Base-by-base conservation (phyloP, 805 yeast species). In the Schizosaccharomyces cryophilus region DNA sequence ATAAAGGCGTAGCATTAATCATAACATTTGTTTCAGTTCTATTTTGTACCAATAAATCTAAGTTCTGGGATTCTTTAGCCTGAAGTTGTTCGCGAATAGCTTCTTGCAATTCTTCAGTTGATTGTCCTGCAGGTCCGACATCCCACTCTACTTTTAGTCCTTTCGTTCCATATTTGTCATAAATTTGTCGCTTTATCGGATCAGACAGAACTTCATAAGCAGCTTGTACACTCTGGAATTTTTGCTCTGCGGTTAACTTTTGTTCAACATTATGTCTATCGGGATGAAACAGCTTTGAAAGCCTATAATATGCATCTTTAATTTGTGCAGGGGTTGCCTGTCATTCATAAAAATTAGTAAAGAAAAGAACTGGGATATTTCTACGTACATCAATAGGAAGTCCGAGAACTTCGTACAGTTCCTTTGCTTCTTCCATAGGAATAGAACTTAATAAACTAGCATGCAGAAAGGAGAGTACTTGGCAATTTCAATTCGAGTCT, bases 171-270 rank as follows among this genome's bases (percentile, higher is more conserved):
- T 38, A 59, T 13, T 59, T 38, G n/a, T 59, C 54, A 26, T 59
- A 59, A 1, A 59, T 45, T n/a, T 21, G 29, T 1, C 54, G 54
- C 17, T 40, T 59, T 21, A 17, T 9, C 9, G 61, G 61, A 11
- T 59, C 54, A 7, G 61, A 59, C 11, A 59, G 54, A 15, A 19
- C 58, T 42, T 59, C 61, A 31, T 59, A 59, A 29, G 61, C 61
- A 11, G 24, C 7, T 2, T 59, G 61, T n/a, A 59, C 42, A 6
- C 17, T 13, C 15, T 42, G 61, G 19, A 59, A 59, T 4, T 42
- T 40, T 21, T 30, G n/a, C 24, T 42, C 51, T 3, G 61, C 61
- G 11, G 26, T 11, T 11, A n/a, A 4, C 26, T 59, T 59, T 6
- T 29, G 30, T 17, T 45, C 51, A 31, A 51, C 17, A 42, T n/a